These are phyloP conservation scores for Dothideomycetes sp. DNA, from an alignment of 2,329 filamentous ascomycete species.

Conservation along the genomic window DNA sequence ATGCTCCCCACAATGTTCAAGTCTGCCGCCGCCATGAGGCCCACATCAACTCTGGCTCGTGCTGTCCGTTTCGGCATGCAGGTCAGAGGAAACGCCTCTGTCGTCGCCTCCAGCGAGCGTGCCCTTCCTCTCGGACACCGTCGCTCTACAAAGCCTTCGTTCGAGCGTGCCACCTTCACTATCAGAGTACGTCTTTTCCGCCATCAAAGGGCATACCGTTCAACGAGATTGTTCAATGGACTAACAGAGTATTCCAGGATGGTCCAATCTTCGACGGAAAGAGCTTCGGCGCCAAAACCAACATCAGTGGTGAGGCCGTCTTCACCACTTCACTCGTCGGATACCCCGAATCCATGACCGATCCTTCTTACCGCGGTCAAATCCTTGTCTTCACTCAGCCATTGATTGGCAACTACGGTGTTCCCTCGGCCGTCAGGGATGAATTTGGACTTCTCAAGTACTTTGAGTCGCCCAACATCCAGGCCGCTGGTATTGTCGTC, in stretches of 20 bases:
- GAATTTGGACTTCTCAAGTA: slow-evolving; percentile 87
- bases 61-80: slow-evolving; percentile 34
- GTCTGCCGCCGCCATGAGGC: slow-evolving; percentile 34
- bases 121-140: slow-evolving; percentile 48
- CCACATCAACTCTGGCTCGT: slow-evolving; percentile 35
- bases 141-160: slow-evolving; percentile 57
- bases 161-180: slow-evolving; percentile 82
- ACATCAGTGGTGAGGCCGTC: slow-evolving; percentile 95
- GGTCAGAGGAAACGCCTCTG: slow-evolving; percentile 51
- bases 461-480: slow-evolving; percentile 96
- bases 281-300: slow-evolving; percentile 91
- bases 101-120: slow-evolving; percentile 61
- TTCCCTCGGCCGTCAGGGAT: slow-evolving; percentile 78
- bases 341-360: slow-evolving; percentile 81
- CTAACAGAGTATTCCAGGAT: slow-evolving; percentile 48
- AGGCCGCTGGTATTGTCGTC: slow-evolving; percentile 91
- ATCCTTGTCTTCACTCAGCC: slow-evolving; percentile 98
- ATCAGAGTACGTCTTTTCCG: slow-evolving; percentile 59
- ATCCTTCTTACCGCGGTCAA: slow-evolving; percentile 68
- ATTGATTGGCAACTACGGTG: slow-evolving; percentile 96
- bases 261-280: slow-evolving; percentile 94
- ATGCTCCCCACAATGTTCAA: slow-evolving; percentile 50
- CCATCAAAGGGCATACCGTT: background rate
- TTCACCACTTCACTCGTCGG: slow-evolving; percentile 97
- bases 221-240: slow-evolving; percentile 16